Conservation (phyloP, 441 rosid species). For the Corymbia citriodora region DNA sequence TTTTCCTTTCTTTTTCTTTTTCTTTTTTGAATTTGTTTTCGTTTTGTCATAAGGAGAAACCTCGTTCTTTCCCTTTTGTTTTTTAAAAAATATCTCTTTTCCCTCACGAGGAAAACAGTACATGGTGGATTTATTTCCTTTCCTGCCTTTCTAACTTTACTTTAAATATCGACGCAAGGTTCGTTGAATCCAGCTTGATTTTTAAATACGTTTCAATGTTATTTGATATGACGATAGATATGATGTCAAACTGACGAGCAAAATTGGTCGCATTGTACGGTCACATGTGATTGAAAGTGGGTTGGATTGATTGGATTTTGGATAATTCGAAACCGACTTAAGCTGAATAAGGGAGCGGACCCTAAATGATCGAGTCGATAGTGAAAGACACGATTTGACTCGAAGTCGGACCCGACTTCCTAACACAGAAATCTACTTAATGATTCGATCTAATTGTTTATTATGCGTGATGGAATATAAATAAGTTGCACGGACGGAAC, state of each 20-base stretch:
- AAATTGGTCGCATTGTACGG: accelerated
- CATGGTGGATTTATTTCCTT: background rate
- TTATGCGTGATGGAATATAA: background rate
- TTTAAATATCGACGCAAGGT: background rate
- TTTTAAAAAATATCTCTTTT: background rate
- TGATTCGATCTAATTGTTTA: background rate
- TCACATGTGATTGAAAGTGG: background rate
- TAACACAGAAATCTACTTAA: too few relatives aligned
- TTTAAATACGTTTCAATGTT: accelerated
- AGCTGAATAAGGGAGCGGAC: accelerated
- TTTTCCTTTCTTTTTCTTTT: background rate
- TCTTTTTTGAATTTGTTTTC: background rate
- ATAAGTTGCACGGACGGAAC: background rate
- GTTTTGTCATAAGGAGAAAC: background rate
- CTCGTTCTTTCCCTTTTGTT: background rate
- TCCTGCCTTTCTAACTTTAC: background rate
- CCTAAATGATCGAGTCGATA: background rate
- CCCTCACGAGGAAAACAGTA: background rate
- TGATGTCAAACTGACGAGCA: background rate
- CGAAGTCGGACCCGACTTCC: background rate
- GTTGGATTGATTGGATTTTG: background rate
- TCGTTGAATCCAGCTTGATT: background rate
- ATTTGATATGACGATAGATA: accelerated
- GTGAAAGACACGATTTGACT: accelerated
- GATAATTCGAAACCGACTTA: background rate